These are phyloP conservation scores for Chrysoporthe deuterocubensis DNA, from an alignment of 2,329 filamentous ascomycete species.

Conservation along the genomic window DNA sequence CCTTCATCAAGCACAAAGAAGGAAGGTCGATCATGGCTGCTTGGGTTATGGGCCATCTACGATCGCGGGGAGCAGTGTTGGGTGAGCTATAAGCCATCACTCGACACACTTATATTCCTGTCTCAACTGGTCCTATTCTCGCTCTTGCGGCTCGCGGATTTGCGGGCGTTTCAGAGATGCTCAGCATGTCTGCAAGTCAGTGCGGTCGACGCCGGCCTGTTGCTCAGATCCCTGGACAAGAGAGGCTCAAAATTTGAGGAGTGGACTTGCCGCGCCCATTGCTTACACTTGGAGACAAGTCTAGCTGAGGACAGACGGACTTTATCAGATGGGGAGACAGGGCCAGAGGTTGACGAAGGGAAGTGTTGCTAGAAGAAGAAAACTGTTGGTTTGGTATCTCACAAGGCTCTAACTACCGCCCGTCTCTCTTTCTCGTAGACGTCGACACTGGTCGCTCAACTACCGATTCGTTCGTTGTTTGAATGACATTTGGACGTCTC, in stretches of 20 bases:
- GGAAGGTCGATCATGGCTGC: background rate
- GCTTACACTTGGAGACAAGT: background rate
- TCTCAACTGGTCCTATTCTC: no score
- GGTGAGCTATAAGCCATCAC: no score
- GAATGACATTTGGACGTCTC: background rate
- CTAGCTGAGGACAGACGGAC: background rate
- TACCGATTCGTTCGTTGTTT: background rate
- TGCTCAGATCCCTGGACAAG: background rate
- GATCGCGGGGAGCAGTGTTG: background rate
- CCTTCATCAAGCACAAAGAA: background rate
- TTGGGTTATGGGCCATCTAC: background rate
- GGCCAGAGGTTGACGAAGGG: background rate
- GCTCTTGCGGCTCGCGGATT: background rate
- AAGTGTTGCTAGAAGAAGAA: background rate
- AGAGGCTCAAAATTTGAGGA: background rate
- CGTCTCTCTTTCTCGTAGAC: background rate
- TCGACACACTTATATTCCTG: no score
- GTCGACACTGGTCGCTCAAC: background rate
- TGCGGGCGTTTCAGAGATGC: background rate
- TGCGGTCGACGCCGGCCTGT: background rate
- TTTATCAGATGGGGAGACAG: background rate
- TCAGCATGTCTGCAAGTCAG: background rate
- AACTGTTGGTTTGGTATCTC: conserved; percentile 15
- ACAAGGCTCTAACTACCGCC: conserved; percentile 9
- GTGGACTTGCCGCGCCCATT: background rate